Percentiles rank a stretch among this genome's conserved stretches.
phyloP scores from a whole-genome alignment of 306 rosid genomes.

The Datisca glomerata region DNA sequence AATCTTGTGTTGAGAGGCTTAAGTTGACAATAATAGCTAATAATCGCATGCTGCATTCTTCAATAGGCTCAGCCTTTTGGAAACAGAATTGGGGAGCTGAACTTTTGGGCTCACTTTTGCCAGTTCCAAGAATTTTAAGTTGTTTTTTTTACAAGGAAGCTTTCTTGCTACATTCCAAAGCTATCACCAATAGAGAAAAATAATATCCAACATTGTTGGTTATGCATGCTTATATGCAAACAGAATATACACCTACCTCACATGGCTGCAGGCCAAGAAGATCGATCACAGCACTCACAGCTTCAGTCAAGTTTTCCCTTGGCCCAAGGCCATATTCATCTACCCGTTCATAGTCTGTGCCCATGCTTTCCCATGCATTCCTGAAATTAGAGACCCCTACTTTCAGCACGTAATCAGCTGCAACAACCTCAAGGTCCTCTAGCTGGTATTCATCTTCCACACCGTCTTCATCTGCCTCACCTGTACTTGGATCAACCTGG shows the following conservation, averaged over 20 bases:
- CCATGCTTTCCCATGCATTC: slow-evolving; percentile 90
- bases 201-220: too few relatives aligned
- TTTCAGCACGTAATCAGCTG: slow-evolving; percentile 88
- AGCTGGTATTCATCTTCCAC: slow-evolving; percentile 96
- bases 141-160: too few relatives aligned
- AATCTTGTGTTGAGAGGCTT: too few relatives aligned
- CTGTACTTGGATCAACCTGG: slow-evolving; percentile 74
- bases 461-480: slow-evolving; percentile 97
- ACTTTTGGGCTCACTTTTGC: too few relatives aligned
- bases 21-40: too few relatives aligned
- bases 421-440: slow-evolving; percentile 94
- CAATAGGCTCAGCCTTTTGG: too few relatives aligned
- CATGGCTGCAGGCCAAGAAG: slow-evolving; percentile 99
- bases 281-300: slow-evolving; percentile 66
- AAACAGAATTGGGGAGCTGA: too few relatives aligned
- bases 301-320: slow-evolving; percentile 82
- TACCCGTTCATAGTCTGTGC: slow-evolving; percentile 56
- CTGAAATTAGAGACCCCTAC: slow-evolving; percentile 64
- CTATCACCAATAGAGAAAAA: too few relatives aligned
- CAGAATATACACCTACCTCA: slow-evolving; percentile 83
- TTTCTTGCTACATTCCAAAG: too few relatives aligned
- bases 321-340: slow-evolving; percentile 96
- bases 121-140: too few relatives aligned
- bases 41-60: too few relatives aligned
- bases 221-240: too few relatives aligned